These are phyloP conservation scores for Fusarium globosum DNA, from an alignment of 2,329 filamentous ascomycete genomes.

Conservation along the genomic window DNA sequence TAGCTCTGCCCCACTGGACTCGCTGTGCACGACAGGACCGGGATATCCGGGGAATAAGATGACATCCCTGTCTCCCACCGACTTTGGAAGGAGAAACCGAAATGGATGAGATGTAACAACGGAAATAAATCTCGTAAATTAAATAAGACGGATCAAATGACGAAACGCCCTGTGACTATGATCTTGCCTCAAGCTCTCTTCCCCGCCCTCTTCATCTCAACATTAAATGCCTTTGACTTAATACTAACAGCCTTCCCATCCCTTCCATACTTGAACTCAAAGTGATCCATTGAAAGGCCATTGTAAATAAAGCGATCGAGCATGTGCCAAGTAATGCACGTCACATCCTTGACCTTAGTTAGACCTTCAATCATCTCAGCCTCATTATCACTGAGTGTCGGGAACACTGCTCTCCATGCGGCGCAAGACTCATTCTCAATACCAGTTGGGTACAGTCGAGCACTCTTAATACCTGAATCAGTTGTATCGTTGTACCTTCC, in stretches of 20 bases:
- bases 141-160: rapidly evolving
- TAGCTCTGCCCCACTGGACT: not conserved
- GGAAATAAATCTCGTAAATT: rapidly evolving
- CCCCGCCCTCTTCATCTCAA: not conserved
- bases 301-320: slow-evolving; percentile 8
- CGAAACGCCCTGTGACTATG: rapidly evolving
- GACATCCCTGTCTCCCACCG: no score
- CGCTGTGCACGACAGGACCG: not conserved
- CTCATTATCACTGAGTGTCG: not conserved
- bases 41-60: not conserved
- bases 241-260: not conserved
- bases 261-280: not conserved
- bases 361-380: not conserved
- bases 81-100: no score
- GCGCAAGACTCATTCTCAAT: not conserved
- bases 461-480: not conserved
- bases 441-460: not conserved
- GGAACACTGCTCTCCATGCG: slow-evolving; percentile 8
- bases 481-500: not conserved
- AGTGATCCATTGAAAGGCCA: not conserved
- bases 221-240: not conserved
- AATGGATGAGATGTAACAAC: no score
- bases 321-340: slow-evolving; percentile 10
- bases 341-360: not conserved
- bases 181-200: not conserved